phyloP scores from a whole-genome alignment of 257 asterid genomes.

The Primulina eburnea region DNA sequence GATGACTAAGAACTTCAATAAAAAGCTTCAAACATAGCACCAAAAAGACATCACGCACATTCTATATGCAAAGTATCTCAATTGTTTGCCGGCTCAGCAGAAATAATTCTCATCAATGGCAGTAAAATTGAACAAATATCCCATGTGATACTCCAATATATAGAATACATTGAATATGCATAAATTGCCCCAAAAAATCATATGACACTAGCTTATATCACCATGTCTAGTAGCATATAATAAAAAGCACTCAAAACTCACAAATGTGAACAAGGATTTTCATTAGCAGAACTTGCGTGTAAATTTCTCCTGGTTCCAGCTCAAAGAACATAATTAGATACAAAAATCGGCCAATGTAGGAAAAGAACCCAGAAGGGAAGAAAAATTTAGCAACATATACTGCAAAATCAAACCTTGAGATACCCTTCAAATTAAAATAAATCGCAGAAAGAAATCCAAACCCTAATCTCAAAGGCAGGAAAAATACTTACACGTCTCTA shows the following conservation, averaged over 20 bases:
- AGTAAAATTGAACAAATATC: background rate
- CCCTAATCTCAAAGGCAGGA: background rate
- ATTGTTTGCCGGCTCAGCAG: background rate
- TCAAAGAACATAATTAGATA: background rate
- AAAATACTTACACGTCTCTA: background rate
- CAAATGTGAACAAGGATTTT: background rate
- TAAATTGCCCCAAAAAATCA: background rate
- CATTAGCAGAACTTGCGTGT: background rate
- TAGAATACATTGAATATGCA: background rate
- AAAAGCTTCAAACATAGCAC: background rate
- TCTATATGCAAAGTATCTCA: background rate
- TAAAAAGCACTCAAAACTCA: background rate
- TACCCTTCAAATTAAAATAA: background rate
- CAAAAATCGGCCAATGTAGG: background rate
- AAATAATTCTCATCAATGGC: background rate
- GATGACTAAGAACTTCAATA: no score
- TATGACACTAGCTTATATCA: background rate
- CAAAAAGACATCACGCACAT: no score
- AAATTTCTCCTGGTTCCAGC: background rate
- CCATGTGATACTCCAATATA: background rate
- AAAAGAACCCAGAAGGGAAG: background rate
- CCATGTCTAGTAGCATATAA: background rate
- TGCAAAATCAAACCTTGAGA: constrained; percentile 12
- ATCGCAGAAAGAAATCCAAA: background rate
- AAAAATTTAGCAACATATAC: background rate